These are phyloP conservation scores for Manihot esculenta DNA, from an alignment of 441 rosid genomes.

Conservation along the genomic window DNA sequence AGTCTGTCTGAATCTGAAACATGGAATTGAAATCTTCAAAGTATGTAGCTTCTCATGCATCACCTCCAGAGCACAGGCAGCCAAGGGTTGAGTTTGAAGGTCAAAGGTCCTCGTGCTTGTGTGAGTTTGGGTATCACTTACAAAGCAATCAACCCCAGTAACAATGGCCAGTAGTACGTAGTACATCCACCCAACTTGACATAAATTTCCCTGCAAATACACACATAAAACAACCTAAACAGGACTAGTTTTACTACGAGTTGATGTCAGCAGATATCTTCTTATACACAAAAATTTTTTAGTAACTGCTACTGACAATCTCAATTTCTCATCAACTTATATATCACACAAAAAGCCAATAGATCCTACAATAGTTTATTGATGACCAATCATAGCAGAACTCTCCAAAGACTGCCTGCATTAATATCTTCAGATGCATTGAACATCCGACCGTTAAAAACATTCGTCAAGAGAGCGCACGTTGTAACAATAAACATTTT, in stretches of 20 bases:
- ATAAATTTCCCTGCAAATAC: slow-evolving; percentile 26
- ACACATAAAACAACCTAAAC: slow-evolving; percentile 10
- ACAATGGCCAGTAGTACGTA: slow-evolving; percentile 21
- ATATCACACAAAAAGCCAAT: background rate
- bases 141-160: slow-evolving; percentile 11
- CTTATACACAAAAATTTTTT: background rate
- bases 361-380: background rate
- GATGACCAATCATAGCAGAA: background rate
- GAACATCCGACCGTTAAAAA: slow-evolving; percentile 5
- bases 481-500: too few species aligned
- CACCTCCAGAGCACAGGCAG: slow-evolving; percentile 17
- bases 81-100: slow-evolving; percentile 14
- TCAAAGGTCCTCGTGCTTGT: slow-evolving; percentile 14
- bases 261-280: background rate
- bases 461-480: background rate
- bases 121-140: slow-evolving; percentile 10
- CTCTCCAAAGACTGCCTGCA: background rate
- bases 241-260: background rate
- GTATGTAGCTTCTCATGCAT: slow-evolving; percentile 7
- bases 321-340: background rate
- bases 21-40: slow-evolving; percentile 5
- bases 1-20: slow-evolving; percentile 3
- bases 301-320: background rate
- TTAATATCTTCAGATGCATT: background rate
- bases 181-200: slow-evolving; percentile 22